Evolutionary conservation across 148 eudicot species (phyloP), one percentile per base, ranked within the genome.

Genomic region (Dysphania ambrosioides): DNA sequence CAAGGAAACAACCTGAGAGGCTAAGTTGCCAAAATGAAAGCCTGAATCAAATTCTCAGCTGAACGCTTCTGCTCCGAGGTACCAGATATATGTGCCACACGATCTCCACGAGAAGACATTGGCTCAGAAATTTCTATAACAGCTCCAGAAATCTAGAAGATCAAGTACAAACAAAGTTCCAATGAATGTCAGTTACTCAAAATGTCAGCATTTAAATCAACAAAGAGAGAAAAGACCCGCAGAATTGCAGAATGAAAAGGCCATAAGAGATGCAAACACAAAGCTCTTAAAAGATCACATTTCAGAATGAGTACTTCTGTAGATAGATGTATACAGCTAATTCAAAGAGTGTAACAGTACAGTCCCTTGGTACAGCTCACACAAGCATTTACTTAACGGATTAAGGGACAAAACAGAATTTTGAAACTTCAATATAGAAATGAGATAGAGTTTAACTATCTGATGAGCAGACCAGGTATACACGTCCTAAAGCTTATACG

Each of bases 41-140:
- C 97, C 82, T 88, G 97, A 80, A 94, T 87, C 85, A 91, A 83
- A 82, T 91, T 87, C 79, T 94, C 96, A 59, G 96, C 98, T 53
- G 97, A 66, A 72, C 88, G 92, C 86, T 91, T 91, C 87, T 94
- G 93, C 75, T 91, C 97, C 51, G 88, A n/a, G 72, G 92, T 90
- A 41, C 98, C 97, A 76, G 96, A 89, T 68, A 94, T 85, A 72
- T 84, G 57, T 60, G 96, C 97, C 77, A 91, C 81, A 67, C 88
- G 90, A 71, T 91, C 98, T 72, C 98, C 98, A 73, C 90, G 87
- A 75, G 95, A 86, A 60, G 87, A 82, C 74, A 80, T 90, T 31
- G 91, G 73, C 71, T 91, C 95, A 76, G 97, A 86, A 67, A 94
- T 90, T 86, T 94, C 96, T 68, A 94, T 78, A 58, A 78, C 76